A percentile compares a stretch with the other conserved stretches of the same genome.
Conservation (phyloP, 768 basidiomycete genomes). For the Suillus hirtellus region DNA sequence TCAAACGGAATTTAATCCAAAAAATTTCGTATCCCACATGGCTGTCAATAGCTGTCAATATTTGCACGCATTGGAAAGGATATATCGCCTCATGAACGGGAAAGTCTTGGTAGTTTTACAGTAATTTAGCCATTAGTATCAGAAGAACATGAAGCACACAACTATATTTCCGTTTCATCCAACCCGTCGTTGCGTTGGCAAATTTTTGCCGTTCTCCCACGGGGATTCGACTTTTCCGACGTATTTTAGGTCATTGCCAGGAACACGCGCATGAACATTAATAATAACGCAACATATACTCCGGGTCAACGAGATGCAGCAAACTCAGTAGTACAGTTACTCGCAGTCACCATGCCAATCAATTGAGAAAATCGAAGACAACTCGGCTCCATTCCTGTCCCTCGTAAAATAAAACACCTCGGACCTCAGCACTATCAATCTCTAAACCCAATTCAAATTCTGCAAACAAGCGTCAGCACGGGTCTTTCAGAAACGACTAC, state of each 20-base stretch:
- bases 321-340: not conserved
- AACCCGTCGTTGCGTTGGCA: not conserved
- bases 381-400: constrained; percentile 81
- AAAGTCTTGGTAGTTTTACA: not conserved
- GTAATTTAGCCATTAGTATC: constrained; percentile 13
- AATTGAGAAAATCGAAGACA: constrained; percentile 55
- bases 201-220: constrained; percentile 13
- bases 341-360: constrained; percentile 14
- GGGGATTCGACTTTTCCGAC: constrained; percentile 3
- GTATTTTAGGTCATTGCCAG: constrained; percentile 11
- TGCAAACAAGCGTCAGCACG: constrained; percentile 25
- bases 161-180: constrained; percentile 14
- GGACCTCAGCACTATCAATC: constrained; percentile 84
- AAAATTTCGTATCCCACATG: constrained; percentile 8
- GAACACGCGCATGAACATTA: not conserved
- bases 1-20: constrained; percentile 4
- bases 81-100: too few species aligned
- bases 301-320: not conserved
- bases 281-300: constrained; percentile 1
- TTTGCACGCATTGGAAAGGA: not conserved
- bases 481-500: constrained; percentile 8
- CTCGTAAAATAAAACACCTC: constrained; percentile 74
- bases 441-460: constrained; percentile 86
- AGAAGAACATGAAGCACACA: not conserved
- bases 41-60: constrained; percentile 7